phyloP scores from a whole-genome alignment of 2,329 filamentous ascomycete genomes.

The Fusarium incarnatum region DNA sequence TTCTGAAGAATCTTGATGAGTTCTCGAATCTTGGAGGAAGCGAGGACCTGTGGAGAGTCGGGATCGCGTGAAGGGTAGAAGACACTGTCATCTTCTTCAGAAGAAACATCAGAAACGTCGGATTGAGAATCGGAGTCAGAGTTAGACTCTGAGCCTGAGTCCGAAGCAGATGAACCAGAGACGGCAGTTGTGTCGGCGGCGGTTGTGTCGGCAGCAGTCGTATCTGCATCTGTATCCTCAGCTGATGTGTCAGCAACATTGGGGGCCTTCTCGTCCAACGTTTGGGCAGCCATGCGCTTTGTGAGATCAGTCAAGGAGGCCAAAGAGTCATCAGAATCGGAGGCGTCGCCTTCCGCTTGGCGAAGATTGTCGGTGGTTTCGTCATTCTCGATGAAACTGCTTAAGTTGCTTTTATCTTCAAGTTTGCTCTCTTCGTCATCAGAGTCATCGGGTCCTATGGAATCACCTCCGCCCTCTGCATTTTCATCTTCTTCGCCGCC shows the following conservation, averaged over 20 bases:
- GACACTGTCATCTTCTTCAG: constrained; percentile 55
- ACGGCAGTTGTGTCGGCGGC: constrained; percentile 28
- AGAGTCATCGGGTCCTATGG: constrained; percentile 78
- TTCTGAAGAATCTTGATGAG: constrained; percentile 82
- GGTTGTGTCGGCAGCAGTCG: constrained; percentile 26
- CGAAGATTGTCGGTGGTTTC: constrained; percentile 53
- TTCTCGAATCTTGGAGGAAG: constrained; percentile 92
- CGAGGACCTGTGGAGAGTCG: constrained; percentile 60
- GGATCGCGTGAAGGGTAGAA: constrained; percentile 43
- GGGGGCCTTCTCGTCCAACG: constrained; percentile 47
- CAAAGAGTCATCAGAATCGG: constrained; percentile 50
- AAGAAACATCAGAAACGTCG: constrained; percentile 33
- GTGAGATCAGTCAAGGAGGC: constrained; percentile 53
- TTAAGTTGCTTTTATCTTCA: constrained; percentile 64
- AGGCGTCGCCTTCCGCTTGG: constrained; percentile 41
- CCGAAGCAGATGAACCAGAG: constrained; percentile 26
- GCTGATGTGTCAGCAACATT: constrained; percentile 24
- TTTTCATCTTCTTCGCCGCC: constrained; percentile 91
- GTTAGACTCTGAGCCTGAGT: constrained; percentile 27
- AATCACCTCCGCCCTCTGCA: constrained; percentile 87
- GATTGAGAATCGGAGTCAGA: constrained; percentile 47
- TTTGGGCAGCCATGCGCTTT: constrained; percentile 54
- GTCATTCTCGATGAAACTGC: constrained; percentile 67
- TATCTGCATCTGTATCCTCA: constrained; percentile 28
- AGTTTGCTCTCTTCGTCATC: constrained; percentile 65